phyloP scores from a whole-genome alignment of 2,329 filamentous ascomycete species.

The Aspergillus pseudonomiae region DNA sequence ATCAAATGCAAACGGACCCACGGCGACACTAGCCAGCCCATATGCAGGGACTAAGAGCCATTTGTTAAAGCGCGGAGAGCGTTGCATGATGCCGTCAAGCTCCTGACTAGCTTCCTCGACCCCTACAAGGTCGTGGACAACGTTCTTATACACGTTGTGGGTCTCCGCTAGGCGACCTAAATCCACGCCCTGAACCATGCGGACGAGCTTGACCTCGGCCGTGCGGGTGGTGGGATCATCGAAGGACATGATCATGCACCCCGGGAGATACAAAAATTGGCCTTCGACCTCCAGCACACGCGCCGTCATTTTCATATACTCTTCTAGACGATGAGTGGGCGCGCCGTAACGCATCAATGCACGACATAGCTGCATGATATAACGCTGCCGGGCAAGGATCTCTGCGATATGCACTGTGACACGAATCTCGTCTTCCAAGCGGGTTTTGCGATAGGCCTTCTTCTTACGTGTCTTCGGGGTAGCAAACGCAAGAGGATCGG shows the following conservation, averaged over 20 bases:
- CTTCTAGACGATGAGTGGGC: conserved; percentile 83
- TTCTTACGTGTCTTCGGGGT: conserved; percentile 26
- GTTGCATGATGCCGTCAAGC: conserved; percentile 56
- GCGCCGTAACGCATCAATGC: conserved; percentile 88
- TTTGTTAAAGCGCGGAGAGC: conserved; percentile 56
- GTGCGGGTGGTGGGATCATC: conserved; percentile 53
- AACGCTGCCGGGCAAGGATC: conserved; percentile 77
- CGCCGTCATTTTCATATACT: conserved; percentile 87
- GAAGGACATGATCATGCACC: conserved; percentile 65
- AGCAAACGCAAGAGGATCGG: conserved; percentile 25
- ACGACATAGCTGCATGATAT: conserved; percentile 80
- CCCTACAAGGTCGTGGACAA: conserved; percentile 47
- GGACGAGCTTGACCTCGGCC: conserved; percentile 47
- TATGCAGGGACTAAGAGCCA: conserved; percentile 66
- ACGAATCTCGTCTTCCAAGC: conserved; percentile 52
- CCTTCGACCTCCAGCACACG: conserved; percentile 82
- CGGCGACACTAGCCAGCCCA: conserved; percentile 71
- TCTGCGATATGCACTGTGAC: conserved; percentile 65
- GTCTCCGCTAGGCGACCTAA: conserved; percentile 45
- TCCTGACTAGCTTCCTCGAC: conserved; percentile 45
- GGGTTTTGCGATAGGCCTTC: conserved; percentile 21
- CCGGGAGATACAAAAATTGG: conserved; percentile 77
- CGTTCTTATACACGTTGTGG: conserved; percentile 49
- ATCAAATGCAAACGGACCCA: conserved; percentile 77
- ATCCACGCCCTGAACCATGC: conserved; percentile 44